A percentile compares a stretch with the other conserved stretches of the same genome.
Evolutionary conservation across 2,329 filamentous ascomycete genomes (phyloP).

Genomic region (Ceratocystiopsis brevicomis): DNA sequence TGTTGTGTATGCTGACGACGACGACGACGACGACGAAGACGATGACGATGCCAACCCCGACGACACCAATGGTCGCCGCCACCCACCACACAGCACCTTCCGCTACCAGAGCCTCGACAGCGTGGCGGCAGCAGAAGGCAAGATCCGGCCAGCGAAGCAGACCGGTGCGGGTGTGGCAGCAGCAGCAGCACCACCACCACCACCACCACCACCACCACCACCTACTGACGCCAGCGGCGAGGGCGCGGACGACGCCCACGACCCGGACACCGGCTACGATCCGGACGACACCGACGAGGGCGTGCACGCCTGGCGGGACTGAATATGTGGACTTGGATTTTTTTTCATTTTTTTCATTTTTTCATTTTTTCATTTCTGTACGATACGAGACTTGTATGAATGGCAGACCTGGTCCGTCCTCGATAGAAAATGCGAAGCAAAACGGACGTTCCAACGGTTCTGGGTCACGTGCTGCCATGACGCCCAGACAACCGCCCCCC

Average conservation of each 20-base stretch:
- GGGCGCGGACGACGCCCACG: no score
- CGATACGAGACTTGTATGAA: no score
- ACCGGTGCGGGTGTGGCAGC: not conserved
- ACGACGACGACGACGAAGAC: constrained; percentile 16
- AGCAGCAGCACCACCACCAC: constrained; percentile 11
- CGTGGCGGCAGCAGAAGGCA: constrained; percentile 14
- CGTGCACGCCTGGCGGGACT: not conserved
- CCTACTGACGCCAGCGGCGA: no score
- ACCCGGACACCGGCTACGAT: not conserved
- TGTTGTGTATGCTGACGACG: constrained; percentile 13
- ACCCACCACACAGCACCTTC: constrained; percentile 15
- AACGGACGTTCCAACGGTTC: no score
- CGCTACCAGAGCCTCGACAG: constrained; percentile 37
- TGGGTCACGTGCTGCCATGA: no score
- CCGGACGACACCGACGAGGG: not conserved
- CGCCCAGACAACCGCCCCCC: no score
- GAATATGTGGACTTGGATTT: no score
- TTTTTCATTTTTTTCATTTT: no score
- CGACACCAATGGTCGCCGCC: not conserved
- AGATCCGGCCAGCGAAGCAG: not conserved
- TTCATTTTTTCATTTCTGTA: no score
- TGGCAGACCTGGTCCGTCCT: no score
- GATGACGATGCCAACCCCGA: constrained; percentile 13
- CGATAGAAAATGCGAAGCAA: no score
- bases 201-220: no score